phyloP scores from a whole-genome alignment of 1,284 basidiomycete genomes.

The Ganoderma lingzhi region DNA sequence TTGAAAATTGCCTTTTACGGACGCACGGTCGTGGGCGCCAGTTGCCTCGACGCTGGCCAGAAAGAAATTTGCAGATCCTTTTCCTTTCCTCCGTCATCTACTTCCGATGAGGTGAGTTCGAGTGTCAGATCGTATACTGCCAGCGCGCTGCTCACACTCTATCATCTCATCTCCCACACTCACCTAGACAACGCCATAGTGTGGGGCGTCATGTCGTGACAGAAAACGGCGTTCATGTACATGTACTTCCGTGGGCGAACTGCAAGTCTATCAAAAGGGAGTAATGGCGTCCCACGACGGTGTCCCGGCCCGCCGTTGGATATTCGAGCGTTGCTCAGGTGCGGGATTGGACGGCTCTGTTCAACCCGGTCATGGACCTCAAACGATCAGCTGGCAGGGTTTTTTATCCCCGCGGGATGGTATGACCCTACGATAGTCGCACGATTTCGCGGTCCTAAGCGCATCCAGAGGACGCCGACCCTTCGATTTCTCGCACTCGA shows the following conservation, averaged over 20 bases:
- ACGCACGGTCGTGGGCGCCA: not conserved
- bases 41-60: not conserved
- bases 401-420: not conserved
- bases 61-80: not conserved
- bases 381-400: constrained; percentile 2
- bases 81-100: not conserved
- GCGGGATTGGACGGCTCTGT: not conserved
- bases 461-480: not conserved
- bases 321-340: not conserved
- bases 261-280: not conserved
- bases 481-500: constrained; percentile 11
- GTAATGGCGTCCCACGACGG: not conserved
- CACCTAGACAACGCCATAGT: not conserved
- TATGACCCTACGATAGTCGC: not conserved
- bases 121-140: constrained; percentile 10
- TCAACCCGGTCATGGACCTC: not conserved
- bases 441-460: not conserved
- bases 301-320: not conserved
- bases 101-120: constrained; percentile 10
- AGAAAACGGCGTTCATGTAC: not conserved
- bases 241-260: not conserved
- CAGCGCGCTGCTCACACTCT: not conserved
- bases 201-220: not conserved
- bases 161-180: not conserved
- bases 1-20: constrained; percentile 7